phyloP scores from a whole-genome alignment of 306 rosid species.

The Betula pendula region DNA sequence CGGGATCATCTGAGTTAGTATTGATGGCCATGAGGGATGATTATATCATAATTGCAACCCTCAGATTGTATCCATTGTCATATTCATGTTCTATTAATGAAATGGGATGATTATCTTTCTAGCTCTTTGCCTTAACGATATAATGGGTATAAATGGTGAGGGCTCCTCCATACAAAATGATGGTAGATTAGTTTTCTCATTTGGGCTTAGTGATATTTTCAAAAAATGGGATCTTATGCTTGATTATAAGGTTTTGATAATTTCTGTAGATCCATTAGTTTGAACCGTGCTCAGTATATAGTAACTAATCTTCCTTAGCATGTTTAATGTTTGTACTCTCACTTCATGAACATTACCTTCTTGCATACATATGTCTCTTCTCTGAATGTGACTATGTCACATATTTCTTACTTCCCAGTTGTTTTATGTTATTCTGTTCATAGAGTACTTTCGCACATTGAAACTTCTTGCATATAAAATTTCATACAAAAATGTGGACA shows the following conservation, averaged over 20 bases:
- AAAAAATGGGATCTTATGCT: background rate
- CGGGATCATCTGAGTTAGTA: background rate
- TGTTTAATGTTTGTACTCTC: too few relatives aligned
- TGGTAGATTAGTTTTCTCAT: background rate
- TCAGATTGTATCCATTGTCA: background rate
- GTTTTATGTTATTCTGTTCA: too few relatives aligned
- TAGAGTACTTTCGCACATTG: too few relatives aligned
- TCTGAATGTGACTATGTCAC: too few relatives aligned
- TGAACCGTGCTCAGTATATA: too few relatives aligned
- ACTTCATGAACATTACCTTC: too few relatives aligned
- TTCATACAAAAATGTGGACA: too few relatives aligned
- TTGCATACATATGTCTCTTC: too few relatives aligned
- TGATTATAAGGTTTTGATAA: background rate
- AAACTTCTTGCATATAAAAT: too few relatives aligned
- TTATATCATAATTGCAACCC: constrained; percentile 5
- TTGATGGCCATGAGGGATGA: background rate
- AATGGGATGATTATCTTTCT: background rate
- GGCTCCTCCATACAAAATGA: background rate
- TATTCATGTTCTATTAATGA: background rate
- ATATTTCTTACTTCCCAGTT: too few relatives aligned
- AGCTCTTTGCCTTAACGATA: background rate
- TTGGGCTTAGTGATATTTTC: background rate
- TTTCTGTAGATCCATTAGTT: background rate
- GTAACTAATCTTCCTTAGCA: too few relatives aligned
- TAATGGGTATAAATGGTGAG: background rate